These are phyloP conservation scores for Quercus glauca DNA, from an alignment of 306 rosid genomes.

Conservation along the genomic window DNA sequence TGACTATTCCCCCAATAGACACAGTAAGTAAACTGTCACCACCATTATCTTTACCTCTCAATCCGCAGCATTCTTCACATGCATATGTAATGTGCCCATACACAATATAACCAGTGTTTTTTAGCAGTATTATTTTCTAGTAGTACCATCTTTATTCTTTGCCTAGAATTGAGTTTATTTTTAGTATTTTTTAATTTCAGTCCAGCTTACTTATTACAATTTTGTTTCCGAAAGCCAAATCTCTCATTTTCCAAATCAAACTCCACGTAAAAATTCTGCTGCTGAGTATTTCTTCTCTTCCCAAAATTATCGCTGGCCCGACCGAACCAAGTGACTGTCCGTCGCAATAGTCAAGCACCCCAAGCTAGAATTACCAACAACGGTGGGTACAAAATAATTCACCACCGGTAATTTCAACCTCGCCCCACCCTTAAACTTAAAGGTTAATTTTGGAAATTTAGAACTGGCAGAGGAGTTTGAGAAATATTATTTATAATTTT, in stretches of 20 bases:
- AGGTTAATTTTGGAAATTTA: conserved; percentile 53
- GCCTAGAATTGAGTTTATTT: too few relatives aligned
- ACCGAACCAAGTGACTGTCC: not conserved
- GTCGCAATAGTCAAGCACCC: conserved; percentile 62
- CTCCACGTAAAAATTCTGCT: conserved; percentile 69
- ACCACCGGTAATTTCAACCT: conserved; percentile 47
- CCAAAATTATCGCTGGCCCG: conserved; percentile 78
- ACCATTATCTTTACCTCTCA: too few relatives aligned
- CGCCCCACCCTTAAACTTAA: conserved; percentile 85
- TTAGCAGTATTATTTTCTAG: too few relatives aligned
- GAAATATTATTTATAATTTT: too few relatives aligned
- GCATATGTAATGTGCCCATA: too few relatives aligned
- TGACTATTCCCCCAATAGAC: too few relatives aligned
- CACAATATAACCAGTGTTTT: too few relatives aligned
- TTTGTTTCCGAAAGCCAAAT: conserved; percentile 59
- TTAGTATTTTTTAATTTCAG: too few relatives aligned
- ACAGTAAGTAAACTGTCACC: too few relatives aligned
- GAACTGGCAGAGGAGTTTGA: too few relatives aligned
- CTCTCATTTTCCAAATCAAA: conserved; percentile 64
- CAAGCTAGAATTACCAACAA: conserved; percentile 15
- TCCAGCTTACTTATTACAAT: conserved; percentile 22
- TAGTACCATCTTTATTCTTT: too few relatives aligned
- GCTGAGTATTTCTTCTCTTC: conserved; percentile 81
- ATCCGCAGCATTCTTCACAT: too few relatives aligned
- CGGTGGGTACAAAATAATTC: conserved; percentile 57